phyloP scores from a whole-genome alignment of 352 stramenopile species.

The Achlya hypogyna region DNA sequence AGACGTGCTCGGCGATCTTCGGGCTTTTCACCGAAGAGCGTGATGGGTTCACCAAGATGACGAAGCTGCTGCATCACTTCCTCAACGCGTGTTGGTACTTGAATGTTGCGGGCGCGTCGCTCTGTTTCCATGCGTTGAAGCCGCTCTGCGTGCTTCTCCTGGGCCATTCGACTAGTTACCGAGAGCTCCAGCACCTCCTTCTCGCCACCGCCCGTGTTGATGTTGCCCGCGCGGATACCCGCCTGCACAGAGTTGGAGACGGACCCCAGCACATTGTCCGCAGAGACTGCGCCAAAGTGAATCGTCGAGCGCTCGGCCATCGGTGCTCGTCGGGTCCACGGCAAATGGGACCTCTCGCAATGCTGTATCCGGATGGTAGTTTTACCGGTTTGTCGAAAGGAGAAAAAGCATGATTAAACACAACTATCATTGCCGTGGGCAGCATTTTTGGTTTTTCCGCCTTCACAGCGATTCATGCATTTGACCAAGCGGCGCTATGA shows the following conservation, averaged over 20 bases:
- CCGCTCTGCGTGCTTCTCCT: constrained; percentile 83
- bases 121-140: constrained; percentile 86
- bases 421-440: too few relatives aligned
- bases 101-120: constrained; percentile 81
- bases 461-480: too few relatives aligned
- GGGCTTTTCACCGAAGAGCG: constrained; percentile 93
- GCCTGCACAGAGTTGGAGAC: constrained; percentile 37
- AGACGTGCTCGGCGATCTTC: constrained; percentile 92
- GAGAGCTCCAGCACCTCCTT: constrained; percentile 79
- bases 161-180: constrained; percentile 65
- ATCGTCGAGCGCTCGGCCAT: constrained; percentile 74
- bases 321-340: not conserved
- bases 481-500: too few relatives aligned
- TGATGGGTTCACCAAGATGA: constrained; percentile 85
- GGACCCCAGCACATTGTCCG: constrained; percentile 7
- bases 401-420: too few relatives aligned
- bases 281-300: constrained; percentile 68
- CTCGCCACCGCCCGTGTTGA: constrained; percentile 69
- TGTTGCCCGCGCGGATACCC: constrained; percentile 67
- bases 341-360: not conserved
- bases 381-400: too few relatives aligned
- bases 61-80: constrained; percentile 88
- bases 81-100: constrained; percentile 88
- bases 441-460: too few relatives aligned
- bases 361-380: not conserved